Conservation (phyloP, 768 basidiomycete species). For the Naganishia antarctica region DNA sequence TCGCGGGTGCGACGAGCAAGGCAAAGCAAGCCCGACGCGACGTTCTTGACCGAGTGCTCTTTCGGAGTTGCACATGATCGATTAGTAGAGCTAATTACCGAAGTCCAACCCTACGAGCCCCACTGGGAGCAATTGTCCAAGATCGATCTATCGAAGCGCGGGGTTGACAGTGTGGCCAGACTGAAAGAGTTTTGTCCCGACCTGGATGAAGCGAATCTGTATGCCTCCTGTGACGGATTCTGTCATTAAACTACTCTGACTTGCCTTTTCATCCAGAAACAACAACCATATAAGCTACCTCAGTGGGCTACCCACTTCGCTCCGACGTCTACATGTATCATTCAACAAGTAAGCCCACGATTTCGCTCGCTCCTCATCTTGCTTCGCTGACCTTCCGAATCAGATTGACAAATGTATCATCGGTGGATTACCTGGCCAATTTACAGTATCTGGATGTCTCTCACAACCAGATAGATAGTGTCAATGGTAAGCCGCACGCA, state of each 20-base stretch:
- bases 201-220: conserved; percentile 64
- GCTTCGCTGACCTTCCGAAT: not conserved
- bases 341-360: conserved; percentile 52
- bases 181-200: conserved; percentile 84
- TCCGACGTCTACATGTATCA: conserved; percentile 48
- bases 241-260: conserved; percentile 58
- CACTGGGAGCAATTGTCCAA: conserved; percentile 76
- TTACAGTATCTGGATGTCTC: conserved; percentile 88
- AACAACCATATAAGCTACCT: conserved; percentile 51
- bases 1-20: conserved; percentile 7
- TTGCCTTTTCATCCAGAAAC: conserved; percentile 32
- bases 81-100: conserved; percentile 85
- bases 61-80: conserved; percentile 90
- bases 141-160: conserved; percentile 70
- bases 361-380: too few relatives aligned
- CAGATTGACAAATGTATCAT: conserved; percentile 54
- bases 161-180: conserved; percentile 73
- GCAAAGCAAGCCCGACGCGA: conserved; percentile 52
- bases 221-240: conserved; percentile 58
- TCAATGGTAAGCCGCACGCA: conserved; percentile 63
- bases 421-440: conserved; percentile 70
- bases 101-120: conserved; percentile 88
- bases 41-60: conserved; percentile 91
- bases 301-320: conserved; percentile 50
- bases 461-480: conserved; percentile 77